phyloP scores from a whole-genome alignment of 106 monocot genomes.

The Phalaenopsis aphrodite region DNA sequence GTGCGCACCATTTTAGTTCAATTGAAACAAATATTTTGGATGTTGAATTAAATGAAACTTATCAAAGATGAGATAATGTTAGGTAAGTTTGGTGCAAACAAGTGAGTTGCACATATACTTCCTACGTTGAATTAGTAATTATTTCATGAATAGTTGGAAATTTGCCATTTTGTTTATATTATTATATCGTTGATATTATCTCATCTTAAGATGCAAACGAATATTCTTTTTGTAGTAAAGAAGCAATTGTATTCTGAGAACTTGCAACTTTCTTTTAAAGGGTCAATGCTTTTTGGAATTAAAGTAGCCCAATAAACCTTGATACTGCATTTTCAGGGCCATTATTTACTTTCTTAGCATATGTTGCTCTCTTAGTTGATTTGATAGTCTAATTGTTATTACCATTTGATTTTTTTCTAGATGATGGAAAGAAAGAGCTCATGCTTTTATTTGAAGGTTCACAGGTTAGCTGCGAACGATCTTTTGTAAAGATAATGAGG shows the following conservation, averaged over 20 bases:
- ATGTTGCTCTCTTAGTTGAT: too few species aligned
- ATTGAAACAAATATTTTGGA: too few species aligned
- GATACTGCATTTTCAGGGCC: background rate
- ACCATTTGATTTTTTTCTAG: constrained; percentile 16
- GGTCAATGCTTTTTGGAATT: background rate
- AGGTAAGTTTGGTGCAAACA: background rate
- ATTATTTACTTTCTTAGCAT: background rate
- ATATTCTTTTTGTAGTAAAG: background rate
- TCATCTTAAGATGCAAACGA: background rate
- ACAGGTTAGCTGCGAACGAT: constrained; percentile 40
- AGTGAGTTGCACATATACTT: background rate
- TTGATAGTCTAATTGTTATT: background rate
- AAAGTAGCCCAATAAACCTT: background rate
- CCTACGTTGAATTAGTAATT: background rate
- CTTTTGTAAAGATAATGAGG: background rate
- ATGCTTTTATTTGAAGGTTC: constrained; percentile 54
- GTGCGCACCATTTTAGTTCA: too few species aligned
- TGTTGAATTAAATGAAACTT: too few species aligned
- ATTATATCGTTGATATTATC: background rate
- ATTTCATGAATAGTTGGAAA: background rate
- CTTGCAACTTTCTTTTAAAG: background rate
- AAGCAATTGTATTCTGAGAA: background rate
- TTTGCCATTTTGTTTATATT: background rate
- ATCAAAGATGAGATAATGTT: background rate
- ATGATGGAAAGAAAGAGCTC: constrained; percentile 50